These are phyloP conservation scores for Neonectria neomacrospora DNA, from an alignment of 2,329 filamentous ascomycete genomes.

Conservation along the genomic window DNA sequence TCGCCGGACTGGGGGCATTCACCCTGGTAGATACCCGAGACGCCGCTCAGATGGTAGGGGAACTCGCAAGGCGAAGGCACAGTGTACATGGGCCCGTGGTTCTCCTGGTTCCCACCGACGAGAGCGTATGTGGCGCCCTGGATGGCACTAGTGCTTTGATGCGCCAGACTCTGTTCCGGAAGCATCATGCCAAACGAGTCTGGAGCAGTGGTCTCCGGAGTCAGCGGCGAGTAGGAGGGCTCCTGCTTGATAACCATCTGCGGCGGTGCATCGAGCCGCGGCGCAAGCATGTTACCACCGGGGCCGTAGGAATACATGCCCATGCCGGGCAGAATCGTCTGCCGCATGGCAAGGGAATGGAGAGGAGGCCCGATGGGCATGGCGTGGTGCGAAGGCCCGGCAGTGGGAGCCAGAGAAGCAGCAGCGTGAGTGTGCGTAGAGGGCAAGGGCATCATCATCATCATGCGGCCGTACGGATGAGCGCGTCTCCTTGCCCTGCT, in stretches of 20 bases:
- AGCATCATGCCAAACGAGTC: conserved; percentile 36
- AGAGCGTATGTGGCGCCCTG: conserved; percentile 33
- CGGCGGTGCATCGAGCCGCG: conserved; percentile 38
- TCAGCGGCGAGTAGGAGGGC: conserved; percentile 35
- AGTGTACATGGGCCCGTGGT: conserved; percentile 35
- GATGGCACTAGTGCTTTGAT: conserved; percentile 16
- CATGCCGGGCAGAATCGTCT: conserved; percentile 37
- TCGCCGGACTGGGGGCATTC: conserved; percentile 13
- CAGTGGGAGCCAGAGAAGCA: neutral
- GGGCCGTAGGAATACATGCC: conserved; percentile 38
- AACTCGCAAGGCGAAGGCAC: conserved; percentile 36
- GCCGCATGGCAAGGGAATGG: conserved; percentile 23
- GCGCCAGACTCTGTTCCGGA: conserved; percentile 33
- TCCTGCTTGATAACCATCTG: conserved; percentile 37
- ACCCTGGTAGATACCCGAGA: conserved; percentile 43
- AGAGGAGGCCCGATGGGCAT: neutral
- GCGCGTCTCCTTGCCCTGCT: conserved; percentile 42
- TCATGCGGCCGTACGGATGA: conserved; percentile 36
- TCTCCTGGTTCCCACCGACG: conserved; percentile 29
- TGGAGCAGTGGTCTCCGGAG: conserved; percentile 31
- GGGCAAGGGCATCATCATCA: conserved; percentile 37
- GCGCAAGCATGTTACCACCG: conserved; percentile 36
- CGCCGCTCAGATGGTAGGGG: conserved; percentile 42
- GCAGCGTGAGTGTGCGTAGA: conserved; percentile 28
- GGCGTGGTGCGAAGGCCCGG: neutral